Percentiles rank a stretch among this genome's conserved stretches.
These are phyloP conservation scores for Curvularia verruculosa DNA, from an alignment of 2,329 filamentous ascomycete genomes.

Conservation along the genomic window DNA sequence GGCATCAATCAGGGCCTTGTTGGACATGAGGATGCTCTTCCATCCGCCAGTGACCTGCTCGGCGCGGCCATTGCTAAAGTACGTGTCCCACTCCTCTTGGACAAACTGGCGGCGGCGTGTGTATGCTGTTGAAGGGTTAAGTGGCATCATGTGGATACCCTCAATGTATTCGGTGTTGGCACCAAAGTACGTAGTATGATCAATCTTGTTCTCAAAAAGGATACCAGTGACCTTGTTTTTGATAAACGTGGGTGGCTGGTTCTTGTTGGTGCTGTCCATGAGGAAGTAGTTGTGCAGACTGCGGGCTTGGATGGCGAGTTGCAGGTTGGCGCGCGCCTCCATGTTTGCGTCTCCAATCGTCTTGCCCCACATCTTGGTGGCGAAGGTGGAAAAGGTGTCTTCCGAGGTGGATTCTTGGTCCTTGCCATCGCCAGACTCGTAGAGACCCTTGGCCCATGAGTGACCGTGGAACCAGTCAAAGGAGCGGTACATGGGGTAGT, in stretches of 20 bases:
- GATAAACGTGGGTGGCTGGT: slow-evolving; percentile 78
- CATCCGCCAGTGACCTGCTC: slow-evolving; percentile 75
- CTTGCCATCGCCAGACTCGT: slow-evolving; percentile 75
- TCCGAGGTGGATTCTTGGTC: slow-evolving; percentile 92
- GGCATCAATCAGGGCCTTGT: slow-evolving; percentile 79
- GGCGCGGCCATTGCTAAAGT: slow-evolving; percentile 73
- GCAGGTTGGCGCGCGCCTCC: slow-evolving; percentile 80
- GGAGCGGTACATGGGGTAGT: slow-evolving; percentile 72
- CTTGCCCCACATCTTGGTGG: slow-evolving; percentile 91
- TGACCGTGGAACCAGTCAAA: slow-evolving; percentile 96
- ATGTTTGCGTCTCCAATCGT: slow-evolving; percentile 76
- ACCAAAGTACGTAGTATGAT: slow-evolving; percentile 91
- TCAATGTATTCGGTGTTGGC: slow-evolving; percentile 69
- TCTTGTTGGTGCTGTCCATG: slow-evolving; percentile 72
- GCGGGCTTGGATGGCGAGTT: slow-evolving; percentile 78
- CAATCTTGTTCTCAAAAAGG: slow-evolving; percentile 94
- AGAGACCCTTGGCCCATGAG: slow-evolving; percentile 88
- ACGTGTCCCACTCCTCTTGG: slow-evolving; percentile 68
- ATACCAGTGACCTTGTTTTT: slow-evolving; percentile 77
- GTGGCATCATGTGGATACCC: slow-evolving; percentile 82
- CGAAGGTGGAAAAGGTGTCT: slow-evolving; percentile 87
- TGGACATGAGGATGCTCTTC: slow-evolving; percentile 84
- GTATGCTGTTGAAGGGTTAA: slow-evolving; percentile 73
- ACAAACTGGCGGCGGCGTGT: slow-evolving; percentile 76
- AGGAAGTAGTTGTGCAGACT: slow-evolving; percentile 83